Evolutionary conservation across 768 basidiomycete species (phyloP).

Genomic region (Tubosaeta sp.): DNA sequence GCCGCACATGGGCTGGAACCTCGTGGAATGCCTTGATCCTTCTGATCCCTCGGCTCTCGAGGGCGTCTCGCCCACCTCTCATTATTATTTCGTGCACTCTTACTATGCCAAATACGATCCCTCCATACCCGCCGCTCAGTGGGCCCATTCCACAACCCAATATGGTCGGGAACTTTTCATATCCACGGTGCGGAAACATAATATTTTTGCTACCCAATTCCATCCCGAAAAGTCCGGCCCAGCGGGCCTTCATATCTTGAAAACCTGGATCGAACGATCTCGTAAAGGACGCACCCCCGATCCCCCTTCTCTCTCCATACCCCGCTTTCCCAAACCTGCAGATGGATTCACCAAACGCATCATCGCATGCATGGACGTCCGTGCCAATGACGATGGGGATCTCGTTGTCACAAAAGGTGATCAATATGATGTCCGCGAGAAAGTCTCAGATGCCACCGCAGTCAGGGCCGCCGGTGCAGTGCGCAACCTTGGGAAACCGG

Average conservation of each 20-base stretch:
- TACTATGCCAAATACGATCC: slow-evolving; percentile 78
- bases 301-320: slow-evolving; percentile 28
- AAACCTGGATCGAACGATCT: slow-evolving; percentile 70
- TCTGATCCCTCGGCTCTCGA: slow-evolving; percentile 38
- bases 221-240: slow-evolving; percentile 97
- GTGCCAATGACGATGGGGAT: slow-evolving; percentile 93
- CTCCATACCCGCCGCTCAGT: slow-evolving; percentile 56
- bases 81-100: slow-evolving; percentile 98
- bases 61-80: slow-evolving; percentile 48
- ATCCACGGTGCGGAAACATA: slow-evolving; percentile 74
- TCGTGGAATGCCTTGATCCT: slow-evolving; percentile 55
- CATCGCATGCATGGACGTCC: slow-evolving; percentile 96
- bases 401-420: slow-evolving; percentile 99
- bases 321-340: slow-evolving; percentile 37
- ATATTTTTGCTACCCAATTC: slow-evolving; percentile 92
- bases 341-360: slow-evolving; percentile 89
- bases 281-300: slow-evolving; percentile 35
- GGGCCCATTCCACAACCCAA: slow-evolving; percentile 84
- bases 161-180: slow-evolving; percentile 94
- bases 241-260: slow-evolving; percentile 78
- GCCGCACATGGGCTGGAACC: slow-evolving; percentile 98
- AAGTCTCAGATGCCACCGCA: slow-evolving; percentile 31
- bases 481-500: slow-evolving; percentile 96
- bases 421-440: slow-evolving; percentile 97
- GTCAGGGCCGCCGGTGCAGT: slow-evolving; percentile 67